Base-by-base conservation (phyloP, 177 flowering plant species). In the Vitis hybrid region DNA sequence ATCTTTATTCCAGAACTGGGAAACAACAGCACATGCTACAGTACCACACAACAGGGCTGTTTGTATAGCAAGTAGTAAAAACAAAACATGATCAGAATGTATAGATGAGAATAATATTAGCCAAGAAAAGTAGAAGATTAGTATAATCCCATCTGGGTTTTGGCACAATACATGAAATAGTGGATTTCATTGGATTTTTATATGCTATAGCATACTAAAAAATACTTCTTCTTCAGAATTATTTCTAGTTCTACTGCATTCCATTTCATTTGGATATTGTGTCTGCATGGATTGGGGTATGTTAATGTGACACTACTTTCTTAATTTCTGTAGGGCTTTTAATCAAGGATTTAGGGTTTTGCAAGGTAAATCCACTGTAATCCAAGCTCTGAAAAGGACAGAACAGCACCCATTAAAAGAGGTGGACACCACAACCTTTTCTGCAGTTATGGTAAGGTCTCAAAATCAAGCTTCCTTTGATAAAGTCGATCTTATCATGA, bases 391-490 rank as follows among this genome's bases (percentile, higher is more conserved):
- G 73, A 76, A 48, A 65, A 65, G 51, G 79, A 76, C 75, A 68
- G 51, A 59, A 32, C 72, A 76, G 58, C 79, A 54, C 67, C 63
- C 40, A 59, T 49, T 57, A 16, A 48, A 27, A 18, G 49, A 32
- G 62, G 54, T 51, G 52, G 70, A 64, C 60, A 64, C 68, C 59
- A 59, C 57, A 62, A 68, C 55, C 60, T 57, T 57, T 57, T 57
- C 60, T 57, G 60, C 9, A 54, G 14, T 57, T 55, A 72, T 70
- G 71, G 67, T 75, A 50, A 75, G 73, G 70, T n/a, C 63, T 75
- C 71, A 55, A 66, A 48, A 69, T 74, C 73, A 69, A 32, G 18
- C 56, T 67, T 16, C 16, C 7, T 58, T 5, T 66, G 66, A 68
- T 57, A 70, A 69, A 64, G 66, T 24, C 65, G 50, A 66, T 62